Evolutionary conservation across 441 rosid genomes (phyloP), one percentile per base, ranked within the genome.

Genomic region (Jatropha multifida): DNA sequence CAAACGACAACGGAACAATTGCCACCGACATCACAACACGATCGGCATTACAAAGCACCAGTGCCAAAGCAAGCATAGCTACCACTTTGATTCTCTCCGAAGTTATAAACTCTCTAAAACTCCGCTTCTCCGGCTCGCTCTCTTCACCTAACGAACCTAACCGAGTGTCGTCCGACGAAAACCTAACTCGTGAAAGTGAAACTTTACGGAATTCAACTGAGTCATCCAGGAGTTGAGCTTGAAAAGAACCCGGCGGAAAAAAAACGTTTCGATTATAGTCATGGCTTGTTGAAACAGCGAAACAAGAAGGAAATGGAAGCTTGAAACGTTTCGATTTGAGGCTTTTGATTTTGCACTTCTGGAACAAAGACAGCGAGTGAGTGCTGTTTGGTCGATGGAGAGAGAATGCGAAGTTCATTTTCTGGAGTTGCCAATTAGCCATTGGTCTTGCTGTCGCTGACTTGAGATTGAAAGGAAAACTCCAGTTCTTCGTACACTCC

Each of bases 21-120:
- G 94, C 99, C 37, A 93, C 98, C 26, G 97, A 95, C 99, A 95
- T 93, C 38, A 95, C 96, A 38, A 92, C 99, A 27, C 98, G 90
- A 81, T 95, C 99, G 9, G 99, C 97, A 71, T 95, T 95, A 75
- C 99, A 95, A 1, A 95, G 90, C 40, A 91, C 89, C 74, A 95
- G 75, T 0, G 99, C 90, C 77, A 93, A 85, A 52, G 93, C 98
- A 27, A 95, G 91, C 97, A 93, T 92, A 59, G 99, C 93, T 3
- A 87, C 96, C 71, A 95, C 97, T 82, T 93, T 95, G 41, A 92
- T 89, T 70, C 99, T 88, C 90, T 95, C 98, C 64, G 98, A 95
- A 23, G 99, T 93, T 62, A 95, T 89, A 73, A 95, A 95, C 83
- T 94, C 98, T 18, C 80, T 72, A 27, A 91, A 90, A 79, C 81